Evolutionary conservation across 164 flowering plant species (phyloP).

Genomic region (Tetracentron sinense): DNA sequence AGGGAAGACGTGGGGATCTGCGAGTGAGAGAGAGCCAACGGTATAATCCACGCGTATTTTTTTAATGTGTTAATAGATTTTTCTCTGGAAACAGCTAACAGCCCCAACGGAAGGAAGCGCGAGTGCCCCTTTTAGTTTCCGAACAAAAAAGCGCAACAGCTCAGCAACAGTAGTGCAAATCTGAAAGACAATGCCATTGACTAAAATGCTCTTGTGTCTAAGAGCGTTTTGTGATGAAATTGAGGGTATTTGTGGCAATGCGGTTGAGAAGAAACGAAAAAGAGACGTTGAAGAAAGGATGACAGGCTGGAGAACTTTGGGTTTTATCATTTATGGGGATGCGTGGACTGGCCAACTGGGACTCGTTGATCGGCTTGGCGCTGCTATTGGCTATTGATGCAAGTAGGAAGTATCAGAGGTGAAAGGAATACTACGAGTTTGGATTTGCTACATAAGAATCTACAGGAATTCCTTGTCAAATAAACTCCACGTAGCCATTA

Average conservation of each 20-base stretch:
- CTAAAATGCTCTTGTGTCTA: background rate
- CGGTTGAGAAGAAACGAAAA: background rate
- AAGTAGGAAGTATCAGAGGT: no score
- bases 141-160: constrained; percentile 1
- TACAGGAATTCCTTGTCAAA: no score
- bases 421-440: no score
- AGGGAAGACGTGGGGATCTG: no score
- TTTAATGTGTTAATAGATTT: background rate
- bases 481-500: no score
- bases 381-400: no score
- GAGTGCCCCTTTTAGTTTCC: background rate
- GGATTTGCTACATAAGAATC: no score
- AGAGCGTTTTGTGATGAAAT: background rate
- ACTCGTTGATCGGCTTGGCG: no score
- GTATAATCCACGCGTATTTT: background rate
- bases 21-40: background rate
- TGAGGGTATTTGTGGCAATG: background rate
- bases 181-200: background rate
- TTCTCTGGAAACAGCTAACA: no score
- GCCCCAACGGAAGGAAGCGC: background rate
- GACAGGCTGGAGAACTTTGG: constrained; percentile 8
- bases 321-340: background rate
- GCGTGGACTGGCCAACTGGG: background rate
- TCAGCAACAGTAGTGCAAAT: background rate
- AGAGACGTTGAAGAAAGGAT: background rate